Evolutionary conservation across 495 filamentous ascomycete species (phyloP).

Genomic region (Penicillium manginii): DNA sequence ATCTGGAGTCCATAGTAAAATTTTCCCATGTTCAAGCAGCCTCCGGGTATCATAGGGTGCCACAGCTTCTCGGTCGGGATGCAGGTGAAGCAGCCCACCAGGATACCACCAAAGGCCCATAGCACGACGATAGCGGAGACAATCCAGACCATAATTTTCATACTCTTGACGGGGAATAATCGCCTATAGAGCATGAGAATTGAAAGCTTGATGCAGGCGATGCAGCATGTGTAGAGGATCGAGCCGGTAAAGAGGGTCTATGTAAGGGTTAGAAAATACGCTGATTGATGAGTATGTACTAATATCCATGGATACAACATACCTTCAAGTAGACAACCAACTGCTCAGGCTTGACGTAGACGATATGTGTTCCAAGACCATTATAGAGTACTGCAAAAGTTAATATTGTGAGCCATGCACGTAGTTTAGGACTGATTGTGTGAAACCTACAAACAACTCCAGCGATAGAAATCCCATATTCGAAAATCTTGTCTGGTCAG

Average conservation of each 20-base stretch:
- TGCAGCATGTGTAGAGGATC: slow-evolving; percentile 28
- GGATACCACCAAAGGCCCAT: slow-evolving; percentile 34
- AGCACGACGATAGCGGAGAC: slow-evolving; percentile 19
- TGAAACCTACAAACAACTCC: slow-evolving; percentile 24
- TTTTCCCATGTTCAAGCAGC: slow-evolving; percentile 35
- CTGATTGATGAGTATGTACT: not conserved
- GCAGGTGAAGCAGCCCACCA: slow-evolving; percentile 38
- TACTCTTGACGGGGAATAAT: slow-evolving; percentile 31
- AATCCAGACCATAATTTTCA: slow-evolving; percentile 25
- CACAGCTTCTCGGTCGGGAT: slow-evolving; percentile 41
- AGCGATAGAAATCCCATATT: slow-evolving; percentile 28
- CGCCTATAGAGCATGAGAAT: slow-evolving; percentile 40
- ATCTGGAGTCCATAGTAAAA: slow-evolving; percentile 44
- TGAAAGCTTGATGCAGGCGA: slow-evolving; percentile 39
- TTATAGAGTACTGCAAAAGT: slow-evolving; percentile 24
- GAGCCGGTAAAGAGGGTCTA: slow-evolving; percentile 30
- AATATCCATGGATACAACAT: not conserved
- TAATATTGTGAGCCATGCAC: not conserved
- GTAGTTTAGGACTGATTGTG: not conserved
- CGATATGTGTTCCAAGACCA: slow-evolving; percentile 27
- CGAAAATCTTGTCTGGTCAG: slow-evolving; percentile 16
- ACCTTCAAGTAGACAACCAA: slow-evolving; percentile 26
- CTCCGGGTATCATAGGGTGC: slow-evolving; percentile 24
- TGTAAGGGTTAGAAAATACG: not conserved
- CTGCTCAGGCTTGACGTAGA: slow-evolving; percentile 22